A percentile compares a stretch with the other conserved stretches of the same genome.
These are phyloP conservation scores for Xylariales sp. DNA, from an alignment of 2,329 filamentous ascomycete genomes.

Conservation along the genomic window DNA sequence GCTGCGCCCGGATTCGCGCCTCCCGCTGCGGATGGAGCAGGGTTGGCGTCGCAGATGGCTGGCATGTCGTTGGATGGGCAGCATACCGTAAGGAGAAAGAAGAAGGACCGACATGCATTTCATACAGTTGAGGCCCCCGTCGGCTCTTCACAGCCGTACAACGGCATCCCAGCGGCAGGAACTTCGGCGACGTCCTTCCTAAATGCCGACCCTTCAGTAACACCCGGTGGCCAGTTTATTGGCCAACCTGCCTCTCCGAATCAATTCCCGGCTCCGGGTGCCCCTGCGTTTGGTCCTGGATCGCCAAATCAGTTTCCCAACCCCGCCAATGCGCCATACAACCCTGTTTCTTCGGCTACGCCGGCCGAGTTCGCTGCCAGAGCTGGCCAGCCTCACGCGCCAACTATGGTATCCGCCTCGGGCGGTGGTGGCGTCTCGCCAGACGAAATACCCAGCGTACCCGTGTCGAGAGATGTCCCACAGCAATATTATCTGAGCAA, in stretches of 20 bases:
- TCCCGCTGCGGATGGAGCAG: constrained; percentile 57
- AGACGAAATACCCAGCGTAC: constrained; percentile 93
- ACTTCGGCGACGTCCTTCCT: constrained; percentile 68
- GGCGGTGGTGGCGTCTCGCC: constrained; percentile 84
- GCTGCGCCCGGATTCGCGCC: constrained; percentile 52
- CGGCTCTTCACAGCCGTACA: constrained; percentile 75
- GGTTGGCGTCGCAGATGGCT: constrained; percentile 79
- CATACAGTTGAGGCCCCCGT: constrained; percentile 82
- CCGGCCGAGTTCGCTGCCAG: constrained; percentile 61
- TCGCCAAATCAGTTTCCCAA: constrained; percentile 72
- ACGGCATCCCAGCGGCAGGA: constrained; percentile 71
- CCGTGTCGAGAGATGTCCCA: constrained; percentile 81
- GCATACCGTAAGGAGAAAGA: constrained; percentile 74
- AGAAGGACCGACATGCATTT: constrained; percentile 95
- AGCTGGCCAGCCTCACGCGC: constrained; percentile 52
- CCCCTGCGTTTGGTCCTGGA: constrained; percentile 35
- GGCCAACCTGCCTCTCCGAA: constrained; percentile 50
- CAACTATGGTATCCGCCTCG: constrained; percentile 66
- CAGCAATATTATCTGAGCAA: constrained; percentile 88
- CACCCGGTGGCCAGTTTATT: constrained; percentile 59
- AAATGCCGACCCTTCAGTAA: constrained; percentile 63
- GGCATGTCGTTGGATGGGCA: constrained; percentile 74
- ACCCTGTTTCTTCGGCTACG: constrained; percentile 55
- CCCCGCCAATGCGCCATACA: constrained; percentile 65
- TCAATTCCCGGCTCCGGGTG: constrained; percentile 39